Evolutionary conservation across 75 land plant genomes (phyloP).

Genomic region (Pinus taeda): DNA sequence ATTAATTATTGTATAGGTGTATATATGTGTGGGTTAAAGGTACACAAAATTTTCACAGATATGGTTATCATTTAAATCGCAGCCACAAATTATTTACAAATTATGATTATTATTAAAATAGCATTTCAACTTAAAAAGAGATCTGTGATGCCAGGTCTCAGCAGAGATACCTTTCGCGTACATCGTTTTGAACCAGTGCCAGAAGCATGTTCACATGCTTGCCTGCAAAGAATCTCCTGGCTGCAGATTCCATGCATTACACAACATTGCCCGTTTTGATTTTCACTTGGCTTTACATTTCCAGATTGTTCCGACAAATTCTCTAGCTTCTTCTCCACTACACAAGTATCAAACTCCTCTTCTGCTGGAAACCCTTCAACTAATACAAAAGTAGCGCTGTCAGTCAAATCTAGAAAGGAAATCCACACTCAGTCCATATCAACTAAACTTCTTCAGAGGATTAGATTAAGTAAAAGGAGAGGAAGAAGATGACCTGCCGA

Average conservation of each 20-base stretch:
- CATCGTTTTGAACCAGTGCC: constrained; percentile 6
- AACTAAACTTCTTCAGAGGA: not conserved
- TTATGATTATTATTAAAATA: not conserved
- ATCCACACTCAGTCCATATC: not conserved
- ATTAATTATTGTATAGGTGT: not conserved
- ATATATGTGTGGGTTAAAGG: not conserved
- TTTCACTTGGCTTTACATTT: not conserved
- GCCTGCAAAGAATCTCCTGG: constrained; percentile 60
- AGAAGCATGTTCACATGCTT: constrained; percentile 19
- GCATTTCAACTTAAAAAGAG: not conserved
- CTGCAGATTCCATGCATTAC: constrained; percentile 65
- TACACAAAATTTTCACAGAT: too few relatives aligned
- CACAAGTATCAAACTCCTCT: not conserved
- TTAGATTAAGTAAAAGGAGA: not conserved
- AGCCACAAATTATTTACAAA: not conserved
- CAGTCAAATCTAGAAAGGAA: not conserved
- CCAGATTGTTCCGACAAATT: not conserved
- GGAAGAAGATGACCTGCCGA: not conserved
- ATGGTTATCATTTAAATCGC: too few relatives aligned
- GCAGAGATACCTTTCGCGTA: constrained; percentile 43
- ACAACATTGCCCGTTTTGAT: constrained; percentile 41
- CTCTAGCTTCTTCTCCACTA: not conserved
- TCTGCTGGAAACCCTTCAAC: not conserved
- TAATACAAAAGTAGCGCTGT: not conserved
- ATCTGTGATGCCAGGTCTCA: not conserved